Conservation (phyloP, 2,329 filamentous ascomycete genomes). For the Cladorrhinum sp. region DNA sequence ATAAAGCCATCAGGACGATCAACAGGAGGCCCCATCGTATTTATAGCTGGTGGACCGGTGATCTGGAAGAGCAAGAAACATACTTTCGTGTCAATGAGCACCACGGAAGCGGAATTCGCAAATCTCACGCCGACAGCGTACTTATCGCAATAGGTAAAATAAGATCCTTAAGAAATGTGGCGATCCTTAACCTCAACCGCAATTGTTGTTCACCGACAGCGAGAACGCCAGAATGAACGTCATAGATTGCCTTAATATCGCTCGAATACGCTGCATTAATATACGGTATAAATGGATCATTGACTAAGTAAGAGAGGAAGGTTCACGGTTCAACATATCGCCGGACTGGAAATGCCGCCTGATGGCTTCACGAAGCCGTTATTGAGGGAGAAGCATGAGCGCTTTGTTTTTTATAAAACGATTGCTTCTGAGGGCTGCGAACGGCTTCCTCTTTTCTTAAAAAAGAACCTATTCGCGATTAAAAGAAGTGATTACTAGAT, state of each 20-base stretch:
- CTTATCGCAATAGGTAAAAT: background rate
- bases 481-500: too few relatives aligned
- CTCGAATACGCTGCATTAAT: slow-evolving; percentile 6
- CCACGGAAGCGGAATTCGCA: slow-evolving; percentile 8
- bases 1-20: too few relatives aligned
- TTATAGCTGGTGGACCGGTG: background rate
- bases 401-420: slow-evolving; percentile 32
- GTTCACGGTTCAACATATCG: slow-evolving; percentile 1
- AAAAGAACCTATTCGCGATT: too few relatives aligned
- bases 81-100: background rate
- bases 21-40: background rate
- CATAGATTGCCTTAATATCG: slow-evolving; percentile 8
- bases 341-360: background rate
- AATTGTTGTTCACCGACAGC: slow-evolving; percentile 5
- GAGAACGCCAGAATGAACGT: background rate
- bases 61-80: background rate
- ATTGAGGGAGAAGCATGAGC: slow-evolving; percentile 7
- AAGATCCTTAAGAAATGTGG: slow-evolving; percentile 10
- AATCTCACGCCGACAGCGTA: slow-evolving; percentile 9
- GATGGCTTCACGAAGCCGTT: slow-evolving; percentile 12
- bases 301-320: background rate
- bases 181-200: background rate
- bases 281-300: slow-evolving; percentile 16
- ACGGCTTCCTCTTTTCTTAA: too few relatives aligned
- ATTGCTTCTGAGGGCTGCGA: too few relatives aligned